phyloP scores from a whole-genome alignment of 2,329 filamentous ascomycete genomes.

The Stachybotrys chartarum region DNA sequence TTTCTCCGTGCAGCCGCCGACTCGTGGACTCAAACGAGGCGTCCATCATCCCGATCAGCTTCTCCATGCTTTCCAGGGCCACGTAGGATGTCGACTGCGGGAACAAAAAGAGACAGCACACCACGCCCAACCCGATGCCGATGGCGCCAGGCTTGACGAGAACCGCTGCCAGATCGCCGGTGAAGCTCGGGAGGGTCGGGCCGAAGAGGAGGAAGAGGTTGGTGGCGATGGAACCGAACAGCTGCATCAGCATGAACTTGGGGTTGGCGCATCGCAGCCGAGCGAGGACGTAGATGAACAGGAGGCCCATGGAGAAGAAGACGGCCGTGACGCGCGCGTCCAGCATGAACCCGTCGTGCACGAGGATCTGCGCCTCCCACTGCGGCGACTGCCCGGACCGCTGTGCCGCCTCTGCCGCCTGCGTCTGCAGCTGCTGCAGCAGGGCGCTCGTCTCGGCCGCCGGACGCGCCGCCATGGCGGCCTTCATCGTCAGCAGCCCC shows the following conservation, averaged over 20 bases:
- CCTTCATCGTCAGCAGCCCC: conserved; percentile 41
- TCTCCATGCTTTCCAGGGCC: conserved; percentile 26
- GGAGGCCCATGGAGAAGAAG: conserved; percentile 27
- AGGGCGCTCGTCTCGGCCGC: conserved; percentile 25
- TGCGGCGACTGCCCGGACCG: conserved; percentile 12
- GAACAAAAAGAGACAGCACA: conserved; percentile 37
- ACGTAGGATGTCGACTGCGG: conserved; percentile 40
- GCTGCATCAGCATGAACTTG: conserved; percentile 34
- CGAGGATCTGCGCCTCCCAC: conserved; percentile 23
- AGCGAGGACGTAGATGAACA: conserved; percentile 36
- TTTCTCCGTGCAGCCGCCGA: conserved; percentile 10
- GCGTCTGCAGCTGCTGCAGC: conserved; percentile 23
- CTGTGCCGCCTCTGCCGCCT: conserved; percentile 25
- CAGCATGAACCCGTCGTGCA: conserved; percentile 39
- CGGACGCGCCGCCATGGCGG: conserved; percentile 34
- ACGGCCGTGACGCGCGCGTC: conserved; percentile 35
- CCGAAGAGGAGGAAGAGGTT: conserved; percentile 37
- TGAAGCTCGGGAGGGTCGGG: conserved; percentile 32
- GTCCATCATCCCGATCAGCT: conserved; percentile 22
- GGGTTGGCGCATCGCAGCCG: conserved; percentile 36
- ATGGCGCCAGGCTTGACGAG: conserved; percentile 38
- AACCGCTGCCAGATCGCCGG: conserved; percentile 25
- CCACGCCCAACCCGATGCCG: conserved; percentile 35
- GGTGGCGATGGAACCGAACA: conserved; percentile 39
- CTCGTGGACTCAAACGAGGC: conserved; percentile 22